These are phyloP conservation scores for Colletotrichum scovillei DNA, from an alignment of 2,329 filamentous ascomycete genomes.

Conservation along the genomic window DNA sequence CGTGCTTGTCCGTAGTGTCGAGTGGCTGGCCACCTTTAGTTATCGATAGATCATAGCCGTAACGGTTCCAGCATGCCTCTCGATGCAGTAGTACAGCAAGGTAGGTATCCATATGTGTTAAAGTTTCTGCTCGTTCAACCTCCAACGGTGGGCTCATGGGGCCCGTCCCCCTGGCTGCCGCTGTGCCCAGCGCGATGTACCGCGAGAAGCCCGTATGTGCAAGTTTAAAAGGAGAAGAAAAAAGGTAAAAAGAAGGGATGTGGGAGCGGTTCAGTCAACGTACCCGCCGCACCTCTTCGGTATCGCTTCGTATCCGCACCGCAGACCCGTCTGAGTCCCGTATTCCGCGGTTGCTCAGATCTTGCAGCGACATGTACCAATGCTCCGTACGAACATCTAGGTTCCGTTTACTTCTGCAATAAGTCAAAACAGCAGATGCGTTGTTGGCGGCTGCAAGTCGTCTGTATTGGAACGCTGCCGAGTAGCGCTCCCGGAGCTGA, in stretches of 20 bases:
- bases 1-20: background rate
- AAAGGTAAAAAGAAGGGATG: constrained; percentile 19
- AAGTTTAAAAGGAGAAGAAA: background rate
- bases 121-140: background rate
- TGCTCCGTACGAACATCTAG: background rate
- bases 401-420: background rate
- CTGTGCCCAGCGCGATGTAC: constrained; percentile 1
- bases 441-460: constrained; percentile 6
- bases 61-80: background rate
- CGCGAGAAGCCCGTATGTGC: constrained; percentile 5
- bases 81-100: background rate
- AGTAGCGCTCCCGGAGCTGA: background rate
- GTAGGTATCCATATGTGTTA: no score
- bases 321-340: background rate
- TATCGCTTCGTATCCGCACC: constrained; percentile 17
- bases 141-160: constrained; percentile 10
- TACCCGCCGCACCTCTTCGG: constrained; percentile 10
- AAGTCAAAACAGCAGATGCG: background rate
- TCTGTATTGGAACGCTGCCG: constrained; percentile 6
- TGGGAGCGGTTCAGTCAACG: constrained; percentile 23
- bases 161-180: background rate
- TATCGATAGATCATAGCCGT: background rate
- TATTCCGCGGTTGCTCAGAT: background rate
- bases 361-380: background rate
- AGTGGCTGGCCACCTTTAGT: background rate